Base-by-base conservation (phyloP, 208 protist species). In the Lotmaria passim region DNA sequence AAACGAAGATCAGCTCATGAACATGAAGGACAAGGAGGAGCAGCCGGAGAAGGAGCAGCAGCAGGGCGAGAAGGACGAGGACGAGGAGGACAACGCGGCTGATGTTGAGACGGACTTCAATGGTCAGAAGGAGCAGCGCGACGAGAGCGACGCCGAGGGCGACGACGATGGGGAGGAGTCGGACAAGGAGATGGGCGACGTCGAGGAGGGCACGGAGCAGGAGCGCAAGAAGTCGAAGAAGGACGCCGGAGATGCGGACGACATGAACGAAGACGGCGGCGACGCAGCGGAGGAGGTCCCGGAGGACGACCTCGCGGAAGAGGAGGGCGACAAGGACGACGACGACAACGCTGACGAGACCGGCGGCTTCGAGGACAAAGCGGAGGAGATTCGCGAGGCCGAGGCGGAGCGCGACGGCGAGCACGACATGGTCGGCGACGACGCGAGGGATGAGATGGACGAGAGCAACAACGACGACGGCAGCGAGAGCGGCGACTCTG, bases 1-100 rank as follows among this genome's bases (percentile, higher is more conserved):
- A 26, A 94, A 99, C 73, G 98, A 99, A 74, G 95, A 98, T 56
- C 93, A 97, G 82, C 79, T 95, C 19, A 95, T 98, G 91, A 73
- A 69, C 52, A 91, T 90, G 66, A 92, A 91, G 73, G 93, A 98
- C 61, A 87, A 87, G 62, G 93, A 98, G 69, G 82, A 98, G 63
- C 75, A 97, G 57, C 82, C 87, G 26, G 73, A 97, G 33, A 60
- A 97, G 24, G 69, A 96, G 56, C 81, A 59, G 50, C 50, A 73
- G 59, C 28, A 97, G 30, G 75, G 30, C 23, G 70, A 97, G 23
- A 79, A 97, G 63, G 96, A 90, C 10, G 81, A 94, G 50, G 79
- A 90, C 48, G 86, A 92, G 21, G 92, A 96, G 75, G 95, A 97
- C 63, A 91, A 95, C 43, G 92, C 89, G n/a, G 89, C 92, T 3